phyloP scores from a whole-genome alignment of 139 green algal species.

The Astrephomene gubernaculifera region DNA sequence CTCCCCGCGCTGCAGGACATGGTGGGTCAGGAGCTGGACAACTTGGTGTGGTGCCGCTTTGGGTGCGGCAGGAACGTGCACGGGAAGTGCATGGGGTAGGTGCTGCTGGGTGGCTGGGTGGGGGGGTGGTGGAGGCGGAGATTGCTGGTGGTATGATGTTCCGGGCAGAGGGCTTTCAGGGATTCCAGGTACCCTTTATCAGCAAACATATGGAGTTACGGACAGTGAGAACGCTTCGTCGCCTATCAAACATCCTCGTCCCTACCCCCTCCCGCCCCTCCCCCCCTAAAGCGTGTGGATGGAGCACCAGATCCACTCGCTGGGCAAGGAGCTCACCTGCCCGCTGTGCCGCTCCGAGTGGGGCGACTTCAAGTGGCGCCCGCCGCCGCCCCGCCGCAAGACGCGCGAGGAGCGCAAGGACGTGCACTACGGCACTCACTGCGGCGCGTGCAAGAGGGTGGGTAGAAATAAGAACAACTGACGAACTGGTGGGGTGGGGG shows the following conservation, averaged over 20 bases:
- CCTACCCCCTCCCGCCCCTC: neutral
- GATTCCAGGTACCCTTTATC: too few relatives aligned
- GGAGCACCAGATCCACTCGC: conserved; percentile 46
- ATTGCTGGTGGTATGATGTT: too few relatives aligned
- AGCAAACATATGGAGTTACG: too few relatives aligned
- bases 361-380: conserved; percentile 72
- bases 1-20: conserved; percentile 45
- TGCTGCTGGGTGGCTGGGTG: neutral
- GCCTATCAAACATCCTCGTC: too few relatives aligned
- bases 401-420: conserved; percentile 10
- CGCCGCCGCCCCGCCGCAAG: conserved; percentile 42
- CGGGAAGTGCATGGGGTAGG: conserved; percentile 71
- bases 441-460: conserved; percentile 53
- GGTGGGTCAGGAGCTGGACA: conserved; percentile 39
- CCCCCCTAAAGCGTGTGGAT: conserved; percentile 45
- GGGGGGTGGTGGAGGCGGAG: neutral
- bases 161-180: too few relatives aligned
- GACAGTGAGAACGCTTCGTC: too few relatives aligned
- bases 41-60: conserved; percentile 66
- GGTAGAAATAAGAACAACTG: neutral
- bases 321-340: conserved; percentile 69
- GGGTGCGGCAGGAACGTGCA: conserved; percentile 76
- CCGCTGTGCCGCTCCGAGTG: conserved; percentile 71
- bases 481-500: neutral
- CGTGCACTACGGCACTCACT: conserved; percentile 54